Evolutionary conservation across 2,329 filamentous ascomycete genomes (phyloP), one percentile per base, ranked within the genome.

Genomic region (Xylariaceae sp.): DNA sequence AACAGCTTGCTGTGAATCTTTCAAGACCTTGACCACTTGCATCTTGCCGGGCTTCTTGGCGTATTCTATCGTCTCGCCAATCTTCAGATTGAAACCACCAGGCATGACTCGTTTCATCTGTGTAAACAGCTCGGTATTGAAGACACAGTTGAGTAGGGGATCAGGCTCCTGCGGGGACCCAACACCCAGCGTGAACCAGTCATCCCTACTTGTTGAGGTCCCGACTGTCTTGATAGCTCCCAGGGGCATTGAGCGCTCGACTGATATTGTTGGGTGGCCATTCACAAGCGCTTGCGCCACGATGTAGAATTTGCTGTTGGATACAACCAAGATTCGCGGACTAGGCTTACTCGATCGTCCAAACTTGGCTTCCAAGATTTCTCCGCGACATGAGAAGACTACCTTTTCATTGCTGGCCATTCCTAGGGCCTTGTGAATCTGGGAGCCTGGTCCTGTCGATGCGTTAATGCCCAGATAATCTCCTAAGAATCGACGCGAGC

Each of bases 121-220:
- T 0, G 93, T 95, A 71, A 97, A 96, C 75, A 99, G 87, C 71
- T 99, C 94, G 0, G 94, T 99, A 79, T 99, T 99, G 74, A 99
- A 86, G 17, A 97, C 78, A 71, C 94, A 99, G 76, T 88, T 96
- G 69, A 99, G 75, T 18, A 99, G 80, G n/a, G 94, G 92, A 73
- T 99, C 94, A 0, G 94, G 82, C 72, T 97, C 93, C 71, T 96
- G 91, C 7, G 88, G 87, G 37, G 92, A 92, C n/a, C 90, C 91
- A 50, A 95, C 82, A 2, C 92, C 90, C 42, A 99, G 80, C 1
- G 93, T 91, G 74, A 99, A 97, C 94, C 94, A 99, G 74, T 99
- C 94, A 68, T 99, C 94, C 64, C 90, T 90, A 62, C 89, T 77
- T 13, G 83, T 90, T 2, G 93, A 97, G 4, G 84, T 80, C 68